Base-by-base conservation (phyloP, 176 grass and related monocot genomes). In the Musa itinerans region DNA sequence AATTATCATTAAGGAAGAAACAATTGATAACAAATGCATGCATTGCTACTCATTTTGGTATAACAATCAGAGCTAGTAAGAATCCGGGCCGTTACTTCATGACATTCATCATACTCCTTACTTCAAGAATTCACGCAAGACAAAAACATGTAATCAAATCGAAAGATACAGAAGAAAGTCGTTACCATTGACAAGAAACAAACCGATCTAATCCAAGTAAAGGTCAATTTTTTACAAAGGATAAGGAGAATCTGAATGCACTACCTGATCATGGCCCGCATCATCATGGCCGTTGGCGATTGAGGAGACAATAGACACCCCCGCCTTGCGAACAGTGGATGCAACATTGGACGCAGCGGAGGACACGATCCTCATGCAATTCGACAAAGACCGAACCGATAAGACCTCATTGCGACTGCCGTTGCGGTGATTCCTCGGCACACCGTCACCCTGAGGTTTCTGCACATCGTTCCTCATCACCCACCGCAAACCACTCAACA, bases 281-380 rank as follows among this genome's bases (percentile, higher is more conserved):
- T 91, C 88, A 11, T 93, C 90, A 6, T 86, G 72, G 34, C 87
- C 81, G 69, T 53, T 85, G 78, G 94, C 80, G 67, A 98, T 93
- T 8, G 94, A 89, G 79, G 80, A 89, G 6, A 91, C 90, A 3
- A 98, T 67, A 21, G 90, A 91, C 1, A 84, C 86, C 21, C 94
- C 81, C 0, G 90, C 90, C 1, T 86, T 87, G 14, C 90, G 84
- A 54, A 98, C 79, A 10, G 72, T 84, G 27, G 94, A 98, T 15
- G 94, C 88, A 20, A 89, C 90, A 69, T 90, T 91, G 52, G 94
- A 98, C 15, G 94, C 90, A 29, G 90, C 90, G 16, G 94, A 98
- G 4, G 90, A 98, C n/a, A 98, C 21, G 78, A 98, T 91, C 74
- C 88, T 83, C 88, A 90, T 89, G 79, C 85, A 97, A 81, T 43